These are phyloP conservation scores for Cryphonectria naterciae DNA, from an alignment of 2,329 filamentous ascomycete genomes.

Conservation along the genomic window DNA sequence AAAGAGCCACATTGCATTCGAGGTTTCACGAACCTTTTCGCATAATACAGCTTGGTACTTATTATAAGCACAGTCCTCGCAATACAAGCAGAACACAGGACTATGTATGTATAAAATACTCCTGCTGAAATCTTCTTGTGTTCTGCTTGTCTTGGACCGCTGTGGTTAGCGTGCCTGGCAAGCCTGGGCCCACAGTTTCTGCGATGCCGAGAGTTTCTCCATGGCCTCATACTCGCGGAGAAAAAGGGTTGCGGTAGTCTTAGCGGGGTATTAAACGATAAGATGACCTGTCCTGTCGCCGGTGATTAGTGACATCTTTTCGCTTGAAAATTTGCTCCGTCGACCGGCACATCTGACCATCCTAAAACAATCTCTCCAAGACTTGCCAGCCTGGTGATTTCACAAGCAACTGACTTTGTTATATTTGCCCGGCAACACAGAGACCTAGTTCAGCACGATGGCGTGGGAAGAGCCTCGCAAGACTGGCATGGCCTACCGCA, in stretches of 20 bases:
- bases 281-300: background rate
- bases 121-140: too few species aligned
- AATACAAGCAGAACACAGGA: too few species aligned
- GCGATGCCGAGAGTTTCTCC: conserved; percentile 28
- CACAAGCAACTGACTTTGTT: background rate
- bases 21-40: too few species aligned
- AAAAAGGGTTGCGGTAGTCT: background rate
- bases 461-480: conserved; percentile 49
- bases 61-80: too few species aligned
- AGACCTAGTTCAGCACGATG: conserved; percentile 37
- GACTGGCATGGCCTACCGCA: conserved; percentile 50
- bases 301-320: background rate
- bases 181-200: conserved; percentile 19
- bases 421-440: background rate
- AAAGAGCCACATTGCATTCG: too few species aligned
- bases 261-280: background rate
- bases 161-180: background rate
- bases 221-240: conserved; percentile 1
- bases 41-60: too few species aligned
- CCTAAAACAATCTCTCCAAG: background rate
- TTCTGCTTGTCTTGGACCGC: background rate
- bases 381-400: background rate
- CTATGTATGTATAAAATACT: too few species aligned
- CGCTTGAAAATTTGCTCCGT: background rate
- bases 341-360: background rate